phyloP scores from a whole-genome alignment of 2,329 filamentous ascomycete species.

The Aspergillus alliaceus region DNA sequence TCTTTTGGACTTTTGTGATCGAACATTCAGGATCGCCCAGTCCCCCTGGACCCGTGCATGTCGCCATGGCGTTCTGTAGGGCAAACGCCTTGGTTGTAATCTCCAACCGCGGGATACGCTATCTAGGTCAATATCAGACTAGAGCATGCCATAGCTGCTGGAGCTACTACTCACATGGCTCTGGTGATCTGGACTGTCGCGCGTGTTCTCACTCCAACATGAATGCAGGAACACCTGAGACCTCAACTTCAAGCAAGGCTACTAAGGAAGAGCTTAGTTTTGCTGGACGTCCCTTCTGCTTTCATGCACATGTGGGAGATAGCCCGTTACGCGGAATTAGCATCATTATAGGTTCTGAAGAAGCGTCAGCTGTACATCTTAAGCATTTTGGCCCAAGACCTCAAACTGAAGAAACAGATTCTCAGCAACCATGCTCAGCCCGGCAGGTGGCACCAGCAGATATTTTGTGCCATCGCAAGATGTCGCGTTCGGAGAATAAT shows the following conservation, averaged over 20 bases:
- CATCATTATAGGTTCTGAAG: conserved; percentile 19
- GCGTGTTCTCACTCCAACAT: conserved; percentile 38
- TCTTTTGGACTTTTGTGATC: conserved; percentile 15
- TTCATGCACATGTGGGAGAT: conserved; percentile 59
- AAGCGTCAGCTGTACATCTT: background rate
- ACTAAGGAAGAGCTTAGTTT: conserved; percentile 65
- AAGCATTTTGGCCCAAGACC: background rate
- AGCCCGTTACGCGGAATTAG: conserved; percentile 41
- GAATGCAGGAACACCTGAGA: conserved; percentile 40
- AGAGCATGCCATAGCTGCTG: background rate
- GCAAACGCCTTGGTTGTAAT: conserved; percentile 38
- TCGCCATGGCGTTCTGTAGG: conserved; percentile 39
- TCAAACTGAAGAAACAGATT: conserved; percentile 17
- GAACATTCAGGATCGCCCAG: conserved; percentile 16
- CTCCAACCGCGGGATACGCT: conserved; percentile 34
- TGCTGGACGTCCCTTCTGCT: conserved; percentile 42
- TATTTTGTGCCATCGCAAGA: conserved; percentile 9
- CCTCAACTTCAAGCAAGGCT: conserved; percentile 24
- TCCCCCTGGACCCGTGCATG: conserved; percentile 18
- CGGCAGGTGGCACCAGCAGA: conserved; percentile 21
- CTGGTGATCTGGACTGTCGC: conserved; percentile 33
- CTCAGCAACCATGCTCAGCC: conserved; percentile 24
- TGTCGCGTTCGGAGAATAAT: conserved; percentile 14
- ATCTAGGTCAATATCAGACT: conserved; percentile 17
- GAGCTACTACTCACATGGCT: conserved; percentile 28